phyloP scores from a whole-genome alignment of 2,329 filamentous ascomycete species.

The Epichloe baconii region DNA sequence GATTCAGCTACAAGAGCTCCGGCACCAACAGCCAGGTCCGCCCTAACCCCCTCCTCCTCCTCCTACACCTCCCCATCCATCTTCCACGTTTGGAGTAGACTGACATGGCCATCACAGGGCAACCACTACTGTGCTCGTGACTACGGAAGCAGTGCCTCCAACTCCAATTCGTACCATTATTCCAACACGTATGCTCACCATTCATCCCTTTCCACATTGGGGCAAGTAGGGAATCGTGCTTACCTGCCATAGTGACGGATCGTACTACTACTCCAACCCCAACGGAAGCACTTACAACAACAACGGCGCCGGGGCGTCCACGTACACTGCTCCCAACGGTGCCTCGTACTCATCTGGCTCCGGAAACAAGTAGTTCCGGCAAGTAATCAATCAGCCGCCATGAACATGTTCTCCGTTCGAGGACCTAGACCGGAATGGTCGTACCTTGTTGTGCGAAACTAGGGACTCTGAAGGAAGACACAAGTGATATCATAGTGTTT shows the following conservation, averaged over 20 bases:
- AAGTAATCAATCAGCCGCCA: constrained; percentile 1
- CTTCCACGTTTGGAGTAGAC: not conserved
- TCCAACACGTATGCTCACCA: constrained; percentile 38
- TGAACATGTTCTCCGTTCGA: not conserved
- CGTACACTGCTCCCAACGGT: constrained; percentile 41
- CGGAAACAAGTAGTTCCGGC: not conserved
- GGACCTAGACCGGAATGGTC: not conserved
- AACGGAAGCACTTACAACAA: constrained; percentile 59
- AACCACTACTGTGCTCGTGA: constrained; percentile 56
- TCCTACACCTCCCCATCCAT: too few species aligned
- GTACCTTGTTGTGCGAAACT: not conserved
- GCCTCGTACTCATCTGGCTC: not conserved
- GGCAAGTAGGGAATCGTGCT: not conserved
- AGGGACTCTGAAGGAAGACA: not conserved
- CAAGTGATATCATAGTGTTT: not conserved
- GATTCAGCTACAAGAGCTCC: constrained; percentile 32
- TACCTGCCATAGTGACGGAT: constrained; percentile 37
- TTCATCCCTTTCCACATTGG: too few species aligned
- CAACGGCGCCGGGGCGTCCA: constrained; percentile 43
- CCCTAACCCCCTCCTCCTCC: not conserved
- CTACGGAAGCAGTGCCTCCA: constrained; percentile 42
- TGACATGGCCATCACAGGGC: constrained; percentile 31
- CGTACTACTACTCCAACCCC: constrained; percentile 62
- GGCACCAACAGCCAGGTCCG: constrained; percentile 52
- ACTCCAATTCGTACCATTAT: constrained; percentile 53